Base-by-base conservation (phyloP, 192 early-diverging fungal species). In the Gigaspora rosea region DNA sequence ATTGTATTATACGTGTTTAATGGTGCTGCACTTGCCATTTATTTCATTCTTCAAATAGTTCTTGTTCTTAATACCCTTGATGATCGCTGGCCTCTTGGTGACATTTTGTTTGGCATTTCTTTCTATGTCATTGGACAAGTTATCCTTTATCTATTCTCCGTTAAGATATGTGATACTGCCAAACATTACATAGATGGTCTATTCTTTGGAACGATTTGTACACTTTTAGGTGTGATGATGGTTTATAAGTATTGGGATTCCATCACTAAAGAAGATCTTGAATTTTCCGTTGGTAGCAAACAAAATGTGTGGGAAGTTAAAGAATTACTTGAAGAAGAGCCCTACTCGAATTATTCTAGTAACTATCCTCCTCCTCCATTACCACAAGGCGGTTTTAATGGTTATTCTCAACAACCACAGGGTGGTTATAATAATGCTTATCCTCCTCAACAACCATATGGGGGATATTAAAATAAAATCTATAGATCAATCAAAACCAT, bases 241-340 rank as follows among this genome's bases (percentile, higher is more conserved):
- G 94, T 96, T 15, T 96, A 96, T 87, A 96, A 96, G 83, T 96
- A 93, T 83, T 96, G 95, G 95, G 95, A 96, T 80, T 90, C 88
- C 35, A 95, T 96, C 67, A 96, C 95, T 13, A 96, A 95, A 78
- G 95, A 96, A 81, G 95, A 95, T 85, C 83, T 96, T 9, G 95
- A 96, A 81, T 96, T 95, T 80, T 90, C 90, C 9, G 94, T 95
- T 49, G 92, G 92, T 36, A 89, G 89, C 16, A 95, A 95, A 81
- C 88, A 87, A 63, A 93, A 93, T 71, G 90, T 92, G 0, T 95
- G 94, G 94, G 94, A 95, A 81, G 88, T 93, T 58, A 90, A 90
- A 78, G 92, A 95, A 79, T 59, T 87, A 18, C 36, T 88, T 65
- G 85, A 75, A 18, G 88, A 90, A 13, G 88, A 90, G 72, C 72